These are phyloP conservation scores for Neopestalotiopsis clavispora DNA, from an alignment of 2,329 filamentous ascomycete species.

Conservation along the genomic window DNA sequence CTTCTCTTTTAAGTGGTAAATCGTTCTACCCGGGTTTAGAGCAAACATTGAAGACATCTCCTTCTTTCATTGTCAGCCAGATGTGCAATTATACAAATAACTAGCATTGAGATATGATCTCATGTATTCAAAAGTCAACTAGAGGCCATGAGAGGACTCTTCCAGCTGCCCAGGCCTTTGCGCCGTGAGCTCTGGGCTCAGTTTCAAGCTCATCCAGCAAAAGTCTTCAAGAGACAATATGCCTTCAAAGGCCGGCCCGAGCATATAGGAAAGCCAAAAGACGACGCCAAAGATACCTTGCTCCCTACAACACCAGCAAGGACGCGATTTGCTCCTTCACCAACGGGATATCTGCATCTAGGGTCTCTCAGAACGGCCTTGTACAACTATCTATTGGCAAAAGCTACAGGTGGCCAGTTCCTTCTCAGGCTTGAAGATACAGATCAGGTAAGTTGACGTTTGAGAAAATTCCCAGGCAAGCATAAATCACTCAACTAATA, in stretches of 20 bases:
- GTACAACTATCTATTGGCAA: slow-evolving; percentile 94
- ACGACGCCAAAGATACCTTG: slow-evolving; percentile 22
- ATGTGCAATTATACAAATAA: not conserved
- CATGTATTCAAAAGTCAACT: not conserved
- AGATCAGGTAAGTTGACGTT: slow-evolving; percentile 71
- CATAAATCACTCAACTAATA: not conserved
- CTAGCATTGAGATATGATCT: not conserved
- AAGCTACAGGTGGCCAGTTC: slow-evolving; percentile 87
- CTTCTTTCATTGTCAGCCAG: not conserved
- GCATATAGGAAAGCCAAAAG: slow-evolving; percentile 7
- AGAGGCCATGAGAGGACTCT: slow-evolving; percentile 30
- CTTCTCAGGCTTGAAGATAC: slow-evolving; percentile 93
- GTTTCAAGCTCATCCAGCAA: slow-evolving; percentile 21
- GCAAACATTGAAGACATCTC: not conserved
- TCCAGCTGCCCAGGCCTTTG: slow-evolving; percentile 25
- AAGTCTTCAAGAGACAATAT: slow-evolving; percentile 28
- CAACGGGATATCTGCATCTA: slow-evolving; percentile 91
- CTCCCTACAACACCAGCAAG: slow-evolving; percentile 65
- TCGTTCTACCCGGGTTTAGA: not conserved
- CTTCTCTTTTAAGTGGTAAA: not conserved
- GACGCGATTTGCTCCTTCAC: slow-evolving; percentile 93
- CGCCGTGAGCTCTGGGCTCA: slow-evolving; percentile 24
- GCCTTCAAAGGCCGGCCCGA: slow-evolving; percentile 32
- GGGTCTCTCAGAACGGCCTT: slow-evolving; percentile 90
- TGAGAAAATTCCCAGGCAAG: not conserved